Evolutionary conservation across 2,329 filamentous ascomycete species (phyloP).

Genomic region (Venturia nashicola): DNA sequence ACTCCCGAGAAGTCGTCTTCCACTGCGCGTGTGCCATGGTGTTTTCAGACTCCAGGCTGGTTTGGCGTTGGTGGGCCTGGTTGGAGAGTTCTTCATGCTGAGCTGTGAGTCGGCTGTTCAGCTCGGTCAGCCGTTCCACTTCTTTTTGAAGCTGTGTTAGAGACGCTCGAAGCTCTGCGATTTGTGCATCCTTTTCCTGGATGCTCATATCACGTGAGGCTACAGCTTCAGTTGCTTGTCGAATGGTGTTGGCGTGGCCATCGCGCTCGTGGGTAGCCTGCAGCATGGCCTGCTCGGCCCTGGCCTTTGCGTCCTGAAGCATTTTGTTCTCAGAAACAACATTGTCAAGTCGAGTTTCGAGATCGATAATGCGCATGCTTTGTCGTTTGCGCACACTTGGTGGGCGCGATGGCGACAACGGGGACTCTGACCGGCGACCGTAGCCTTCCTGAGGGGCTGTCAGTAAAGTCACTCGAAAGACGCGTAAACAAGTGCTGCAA

Average conservation of each 20-base stretch:
- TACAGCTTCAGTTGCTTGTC: slow-evolving; percentile 32
- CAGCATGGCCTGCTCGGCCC: slow-evolving; percentile 8
- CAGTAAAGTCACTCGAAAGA: slow-evolving; percentile 10
- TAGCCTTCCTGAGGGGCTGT: slow-evolving; percentile 63
- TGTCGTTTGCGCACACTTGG: slow-evolving; percentile 94
- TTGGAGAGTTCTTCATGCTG: slow-evolving; percentile 66
- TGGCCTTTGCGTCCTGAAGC: slow-evolving; percentile 45
- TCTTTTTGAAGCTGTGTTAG: slow-evolving; percentile 74
- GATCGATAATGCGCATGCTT: slow-evolving; percentile 88
- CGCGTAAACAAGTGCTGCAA: slow-evolving; percentile 19
- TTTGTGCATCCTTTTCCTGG: slow-evolving; percentile 74
- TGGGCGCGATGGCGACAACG: slow-evolving; percentile 83
- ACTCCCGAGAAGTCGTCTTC: slow-evolving; percentile 51
- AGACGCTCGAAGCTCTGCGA: slow-evolving; percentile 67
- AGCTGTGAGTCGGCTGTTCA: slow-evolving; percentile 67
- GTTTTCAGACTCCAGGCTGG: slow-evolving; percentile 54
- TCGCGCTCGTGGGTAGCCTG: slow-evolving; percentile 37
- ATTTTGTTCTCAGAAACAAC: slow-evolving; percentile 73
- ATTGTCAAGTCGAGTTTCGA: slow-evolving; percentile 76
- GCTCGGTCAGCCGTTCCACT: slow-evolving; percentile 64
- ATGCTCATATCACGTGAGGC: slow-evolving; percentile 57
- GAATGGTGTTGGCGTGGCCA: slow-evolving; percentile 27
- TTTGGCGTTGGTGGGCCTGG: slow-evolving; percentile 62
- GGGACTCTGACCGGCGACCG: slow-evolving; percentile 81
- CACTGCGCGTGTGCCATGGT: slow-evolving; percentile 39